Evolutionary conservation across 805 yeast genomes (phyloP).

Genomic region (Kluyveromyces lactis): DNA sequence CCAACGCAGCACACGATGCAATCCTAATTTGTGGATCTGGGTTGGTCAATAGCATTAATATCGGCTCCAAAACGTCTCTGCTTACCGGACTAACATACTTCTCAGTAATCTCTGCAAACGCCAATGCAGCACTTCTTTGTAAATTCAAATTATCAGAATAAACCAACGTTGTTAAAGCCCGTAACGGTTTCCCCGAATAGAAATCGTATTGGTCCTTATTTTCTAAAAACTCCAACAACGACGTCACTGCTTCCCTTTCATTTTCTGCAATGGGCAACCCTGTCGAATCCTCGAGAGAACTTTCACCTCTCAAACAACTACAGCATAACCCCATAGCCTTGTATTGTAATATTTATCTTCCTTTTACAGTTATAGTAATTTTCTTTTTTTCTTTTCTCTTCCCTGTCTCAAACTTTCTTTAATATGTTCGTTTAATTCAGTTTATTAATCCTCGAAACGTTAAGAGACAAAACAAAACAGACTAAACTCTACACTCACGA

Average conservation of each 20-base stretch:
- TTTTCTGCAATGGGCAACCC: constrained; percentile 84
- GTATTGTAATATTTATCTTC: constrained; percentile 1
- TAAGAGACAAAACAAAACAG: too few relatives aligned
- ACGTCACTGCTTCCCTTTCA: constrained; percentile 93
- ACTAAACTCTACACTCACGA: too few relatives aligned
- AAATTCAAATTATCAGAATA: constrained; percentile 91
- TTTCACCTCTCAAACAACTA: constrained; percentile 33
- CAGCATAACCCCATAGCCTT: constrained; percentile 45
- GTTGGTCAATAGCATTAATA: constrained; percentile 74
- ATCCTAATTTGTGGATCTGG: constrained; percentile 92
- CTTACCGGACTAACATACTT: constrained; percentile 88
- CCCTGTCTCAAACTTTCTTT: too few relatives aligned
- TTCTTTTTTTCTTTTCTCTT: constrained; percentile 7
- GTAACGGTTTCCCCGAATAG: constrained; percentile 73
- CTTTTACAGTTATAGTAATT: background rate
- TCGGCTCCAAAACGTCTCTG: constrained; percentile 89
- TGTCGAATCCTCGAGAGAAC: constrained; percentile 36
- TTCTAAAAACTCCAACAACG: constrained; percentile 80
- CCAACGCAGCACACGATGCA: constrained; percentile 97
- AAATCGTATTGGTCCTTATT: constrained; percentile 70
- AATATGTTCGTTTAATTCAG: too few relatives aligned
- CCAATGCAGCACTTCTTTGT: constrained; percentile 94
- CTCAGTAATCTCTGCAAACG: constrained; percentile 97
- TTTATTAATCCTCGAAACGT: too few relatives aligned
- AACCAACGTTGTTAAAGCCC: constrained; percentile 86